Percentiles rank a stretch among this genome's conserved stretches.
These are phyloP conservation scores for Ophiostoma ips DNA, from an alignment of 2,329 filamentous ascomycete genomes.

Conservation along the genomic window DNA sequence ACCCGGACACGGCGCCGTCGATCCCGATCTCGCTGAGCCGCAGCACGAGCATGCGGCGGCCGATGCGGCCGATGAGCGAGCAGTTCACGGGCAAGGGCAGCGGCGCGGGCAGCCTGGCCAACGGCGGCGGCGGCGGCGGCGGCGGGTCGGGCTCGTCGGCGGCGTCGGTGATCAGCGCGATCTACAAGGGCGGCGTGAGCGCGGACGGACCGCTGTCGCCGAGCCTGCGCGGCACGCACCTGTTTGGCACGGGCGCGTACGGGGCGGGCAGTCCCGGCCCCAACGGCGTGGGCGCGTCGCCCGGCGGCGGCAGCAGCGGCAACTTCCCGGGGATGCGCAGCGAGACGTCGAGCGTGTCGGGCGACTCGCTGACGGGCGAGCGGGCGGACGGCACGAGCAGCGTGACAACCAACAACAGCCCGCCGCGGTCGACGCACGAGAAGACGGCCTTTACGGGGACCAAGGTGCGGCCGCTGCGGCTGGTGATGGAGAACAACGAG, in stretches of 20 bases:
- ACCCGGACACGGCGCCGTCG: slow-evolving; percentile 61
- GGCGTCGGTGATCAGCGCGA: slow-evolving; percentile 69
- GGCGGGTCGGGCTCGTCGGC: slow-evolving; percentile 22
- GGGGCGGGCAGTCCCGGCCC: slow-evolving; percentile 15
- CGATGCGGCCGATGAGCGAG: slow-evolving; percentile 43
- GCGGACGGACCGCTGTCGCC: slow-evolving; percentile 51
- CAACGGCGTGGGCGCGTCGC: slow-evolving; percentile 30
- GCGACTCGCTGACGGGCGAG: slow-evolving; percentile 40
- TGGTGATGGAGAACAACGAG: slow-evolving; percentile 67
- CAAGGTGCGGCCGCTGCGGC: slow-evolving; percentile 70
- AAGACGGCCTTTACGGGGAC: slow-evolving; percentile 48
- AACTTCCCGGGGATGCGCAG: slow-evolving; percentile 63
- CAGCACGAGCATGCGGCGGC: slow-evolving; percentile 38
- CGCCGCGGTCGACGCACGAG: slow-evolving; percentile 34
- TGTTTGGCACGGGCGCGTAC: slow-evolving; percentile 32
- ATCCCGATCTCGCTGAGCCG: slow-evolving; percentile 53
- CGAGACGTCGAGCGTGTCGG: slow-evolving; percentile 50
- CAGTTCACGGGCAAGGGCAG: slow-evolving; percentile 33
- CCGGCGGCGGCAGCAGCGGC: slow-evolving; percentile 31
- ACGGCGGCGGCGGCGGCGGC: not conserved
- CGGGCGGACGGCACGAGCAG: slow-evolving; percentile 44
- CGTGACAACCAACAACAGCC: slow-evolving; percentile 37
- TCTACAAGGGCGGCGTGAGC: slow-evolving; percentile 57
- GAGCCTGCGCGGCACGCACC: slow-evolving; percentile 44
- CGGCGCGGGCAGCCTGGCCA: not conserved